These are phyloP conservation scores for Pseudozyma sp. DNA, from an alignment of 1,284 basidiomycete genomes.

Conservation along the genomic window DNA sequence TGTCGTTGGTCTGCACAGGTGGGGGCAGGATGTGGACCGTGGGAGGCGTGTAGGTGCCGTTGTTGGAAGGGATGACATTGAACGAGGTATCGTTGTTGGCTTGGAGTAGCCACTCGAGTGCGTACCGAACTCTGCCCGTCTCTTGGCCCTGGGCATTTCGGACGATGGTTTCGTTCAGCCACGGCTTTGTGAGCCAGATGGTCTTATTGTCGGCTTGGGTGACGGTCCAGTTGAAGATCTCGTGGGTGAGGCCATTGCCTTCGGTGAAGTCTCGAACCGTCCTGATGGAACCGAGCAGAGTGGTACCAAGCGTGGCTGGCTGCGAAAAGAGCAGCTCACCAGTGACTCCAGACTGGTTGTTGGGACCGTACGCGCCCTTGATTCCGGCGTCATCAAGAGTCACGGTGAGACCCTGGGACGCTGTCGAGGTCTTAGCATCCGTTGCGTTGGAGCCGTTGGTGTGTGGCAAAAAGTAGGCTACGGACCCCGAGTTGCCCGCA, in stretches of 20 bases:
- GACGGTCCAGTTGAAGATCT: slow-evolving; percentile 72
- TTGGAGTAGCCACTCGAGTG: slow-evolving; percentile 38
- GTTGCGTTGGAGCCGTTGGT: slow-evolving; percentile 10
- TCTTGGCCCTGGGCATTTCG: slow-evolving; percentile 30
- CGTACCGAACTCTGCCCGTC: slow-evolving; percentile 26
- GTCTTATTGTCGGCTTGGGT: slow-evolving; percentile 65
- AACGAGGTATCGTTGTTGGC: slow-evolving; percentile 34
- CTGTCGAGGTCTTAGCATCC: neutral
- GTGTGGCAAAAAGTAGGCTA: slow-evolving; percentile 35
- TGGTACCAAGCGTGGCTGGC: slow-evolving; percentile 70
- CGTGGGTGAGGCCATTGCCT: slow-evolving; percentile 61
- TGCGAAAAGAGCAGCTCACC: slow-evolving; percentile 68
- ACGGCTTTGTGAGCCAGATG: slow-evolving; percentile 70
- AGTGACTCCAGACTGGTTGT: slow-evolving; percentile 70
- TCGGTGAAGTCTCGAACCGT: slow-evolving; percentile 71
- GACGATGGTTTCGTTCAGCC: slow-evolving; percentile 65
- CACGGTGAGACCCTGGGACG: slow-evolving; percentile 54
- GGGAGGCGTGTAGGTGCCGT: slow-evolving; percentile 67
- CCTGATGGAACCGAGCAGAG: slow-evolving; percentile 70
- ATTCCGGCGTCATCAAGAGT: slow-evolving; percentile 62
- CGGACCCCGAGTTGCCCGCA: slow-evolving; percentile 69
- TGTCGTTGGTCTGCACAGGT: slow-evolving; percentile 49
- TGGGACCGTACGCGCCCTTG: slow-evolving; percentile 55
- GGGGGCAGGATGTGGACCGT: slow-evolving; percentile 64
- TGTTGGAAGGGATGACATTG: slow-evolving; percentile 44